phyloP scores from a whole-genome alignment of 306 rosid species.

The Vicia sativa region DNA sequence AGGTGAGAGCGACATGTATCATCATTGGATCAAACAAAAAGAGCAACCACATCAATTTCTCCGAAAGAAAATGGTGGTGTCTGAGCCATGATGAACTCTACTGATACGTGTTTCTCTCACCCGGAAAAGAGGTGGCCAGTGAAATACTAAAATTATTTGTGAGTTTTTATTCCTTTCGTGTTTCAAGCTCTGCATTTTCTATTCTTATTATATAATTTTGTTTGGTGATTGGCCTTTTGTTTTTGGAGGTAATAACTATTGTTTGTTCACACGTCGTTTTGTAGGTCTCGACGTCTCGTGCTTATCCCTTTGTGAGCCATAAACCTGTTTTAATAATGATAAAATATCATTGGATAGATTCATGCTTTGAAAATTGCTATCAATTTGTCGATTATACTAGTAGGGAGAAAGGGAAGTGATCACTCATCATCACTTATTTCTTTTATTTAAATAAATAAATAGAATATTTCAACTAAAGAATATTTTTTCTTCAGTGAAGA shows the following conservation, averaged over 20 bases:
- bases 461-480: no score
- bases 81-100: background rate
- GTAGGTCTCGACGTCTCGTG: no score
- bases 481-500: no score
- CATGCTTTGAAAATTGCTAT: background rate
- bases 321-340: background rate
- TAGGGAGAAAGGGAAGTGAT: no score
- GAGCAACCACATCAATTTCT: background rate
- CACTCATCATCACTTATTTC: no score
- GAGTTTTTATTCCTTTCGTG: background rate
- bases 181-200: background rate
- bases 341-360: background rate
- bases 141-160: background rate
- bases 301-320: constrained; percentile 6
- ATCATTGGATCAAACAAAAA: background rate
- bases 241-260: background rate
- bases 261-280: constrained; percentile 9
- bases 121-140: background rate
- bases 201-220: no score
- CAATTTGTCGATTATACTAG: background rate
- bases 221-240: background rate
- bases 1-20: no score
- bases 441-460: no score
- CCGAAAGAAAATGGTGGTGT: no score
- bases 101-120: constrained; percentile 36